Percentiles rank a stretch among this genome's conserved stretches.
Evolutionary conservation across 306 rosid species (phyloP).

Genomic region (Glycine soja): DNA sequence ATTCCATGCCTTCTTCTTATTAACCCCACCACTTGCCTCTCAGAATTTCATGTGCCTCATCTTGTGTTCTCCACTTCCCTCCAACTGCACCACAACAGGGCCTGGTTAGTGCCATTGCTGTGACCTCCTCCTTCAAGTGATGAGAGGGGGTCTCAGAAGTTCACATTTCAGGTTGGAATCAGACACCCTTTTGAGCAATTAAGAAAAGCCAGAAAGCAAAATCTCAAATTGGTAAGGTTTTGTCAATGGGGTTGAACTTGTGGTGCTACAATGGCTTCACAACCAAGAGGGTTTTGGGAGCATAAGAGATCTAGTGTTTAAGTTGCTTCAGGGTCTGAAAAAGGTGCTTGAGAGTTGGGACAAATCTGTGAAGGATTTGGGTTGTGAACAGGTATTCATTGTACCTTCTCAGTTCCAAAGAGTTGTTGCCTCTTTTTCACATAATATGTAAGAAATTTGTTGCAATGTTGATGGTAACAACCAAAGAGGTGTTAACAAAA

Average conservation of each 20-base stretch:
- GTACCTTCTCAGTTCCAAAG: slow-evolving; percentile 28
- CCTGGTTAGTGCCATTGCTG: slow-evolving; percentile 24
- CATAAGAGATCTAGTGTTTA: slow-evolving; percentile 54
- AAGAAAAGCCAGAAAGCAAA: slow-evolving; percentile 41
- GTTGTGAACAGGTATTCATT: slow-evolving; percentile 46
- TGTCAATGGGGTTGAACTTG: slow-evolving; percentile 15
- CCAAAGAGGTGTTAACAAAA: slow-evolving; percentile 29
- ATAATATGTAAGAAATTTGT: background rate
- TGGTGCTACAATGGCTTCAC: slow-evolving; percentile 38
- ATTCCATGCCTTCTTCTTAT: slow-evolving; percentile 65
- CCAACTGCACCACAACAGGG: slow-evolving; percentile 39
- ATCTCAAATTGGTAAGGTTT: slow-evolving; percentile 36
- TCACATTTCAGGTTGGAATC: slow-evolving; percentile 35
- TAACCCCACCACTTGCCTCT: slow-evolving; percentile 59
- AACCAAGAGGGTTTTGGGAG: slow-evolving; percentile 42
- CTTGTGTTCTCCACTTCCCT: slow-evolving; percentile 51
- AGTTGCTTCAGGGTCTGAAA: slow-evolving; percentile 39
- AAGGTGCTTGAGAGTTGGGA: slow-evolving; percentile 21
- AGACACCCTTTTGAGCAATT: slow-evolving; percentile 46
- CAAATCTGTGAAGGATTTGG: slow-evolving; percentile 41
- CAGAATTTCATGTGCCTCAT: slow-evolving; percentile 57
- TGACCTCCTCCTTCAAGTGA: slow-evolving; percentile 35
- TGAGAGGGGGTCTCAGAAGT: slow-evolving; percentile 22
- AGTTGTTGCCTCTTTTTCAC: slow-evolving; percentile 13
- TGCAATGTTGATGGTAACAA: slow-evolving; percentile 35